A percentile compares a stretch with the other conserved stretches of the same genome.
phyloP scores from a whole-genome alignment of 73 alveolate species.

The Paramecium octaurelia region DNA sequence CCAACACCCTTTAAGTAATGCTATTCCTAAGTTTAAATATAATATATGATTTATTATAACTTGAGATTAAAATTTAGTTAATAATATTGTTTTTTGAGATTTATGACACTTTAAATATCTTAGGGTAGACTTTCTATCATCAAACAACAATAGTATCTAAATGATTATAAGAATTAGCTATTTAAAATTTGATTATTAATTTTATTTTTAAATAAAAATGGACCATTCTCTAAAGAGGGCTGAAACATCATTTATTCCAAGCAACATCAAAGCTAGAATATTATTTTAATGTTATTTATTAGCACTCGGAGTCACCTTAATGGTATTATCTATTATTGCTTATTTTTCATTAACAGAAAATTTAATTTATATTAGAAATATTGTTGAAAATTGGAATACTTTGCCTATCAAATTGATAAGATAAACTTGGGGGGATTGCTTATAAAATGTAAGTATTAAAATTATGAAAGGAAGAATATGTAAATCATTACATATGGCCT shows the following conservation, averaged over 20 bases:
- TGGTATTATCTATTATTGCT: background rate
- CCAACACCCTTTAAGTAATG: background rate
- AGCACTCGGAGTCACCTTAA: background rate
- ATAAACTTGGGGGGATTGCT: background rate
- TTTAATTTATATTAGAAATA: background rate
- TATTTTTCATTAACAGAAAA: background rate
- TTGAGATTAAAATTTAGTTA: background rate
- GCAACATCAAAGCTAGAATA: background rate
- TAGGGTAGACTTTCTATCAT: too few species aligned
- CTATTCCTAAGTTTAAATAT: background rate
- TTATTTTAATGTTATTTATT: background rate
- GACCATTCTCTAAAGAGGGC: background rate
- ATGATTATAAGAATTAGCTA: background rate
- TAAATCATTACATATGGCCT: background rate
- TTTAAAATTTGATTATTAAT: too few species aligned
- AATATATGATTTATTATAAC: background rate
- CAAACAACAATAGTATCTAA: background rate
- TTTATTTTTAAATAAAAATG: background rate
- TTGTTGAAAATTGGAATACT: background rate
- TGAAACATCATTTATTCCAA: background rate
- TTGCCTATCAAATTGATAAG: background rate
- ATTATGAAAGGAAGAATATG: background rate
- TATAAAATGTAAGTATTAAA: background rate
- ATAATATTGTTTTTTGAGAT: background rate
- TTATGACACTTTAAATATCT: background rate